Conservation (phyloP, 2,329 filamentous ascomycete species). For the Trichoderma gracile region DNA sequence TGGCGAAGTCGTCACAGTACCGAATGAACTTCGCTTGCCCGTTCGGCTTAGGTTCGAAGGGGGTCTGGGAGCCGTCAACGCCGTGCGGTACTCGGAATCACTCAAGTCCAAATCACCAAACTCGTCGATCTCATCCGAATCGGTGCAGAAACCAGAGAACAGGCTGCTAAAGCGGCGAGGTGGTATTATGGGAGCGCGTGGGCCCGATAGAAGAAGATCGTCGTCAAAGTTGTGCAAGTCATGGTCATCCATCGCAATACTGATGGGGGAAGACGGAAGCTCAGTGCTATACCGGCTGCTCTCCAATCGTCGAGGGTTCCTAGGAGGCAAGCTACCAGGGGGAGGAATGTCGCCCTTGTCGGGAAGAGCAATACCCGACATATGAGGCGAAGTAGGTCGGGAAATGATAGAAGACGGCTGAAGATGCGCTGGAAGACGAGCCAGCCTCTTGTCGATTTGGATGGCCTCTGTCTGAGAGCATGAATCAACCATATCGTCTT, state of each 20-base stretch:
- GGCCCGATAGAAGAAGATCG: slow-evolving; percentile 67
- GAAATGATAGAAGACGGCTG: slow-evolving; percentile 74
- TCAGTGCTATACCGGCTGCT: slow-evolving; percentile 50
- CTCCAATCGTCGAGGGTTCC: slow-evolving; percentile 60
- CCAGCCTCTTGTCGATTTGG: slow-evolving; percentile 73
- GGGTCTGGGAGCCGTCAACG: slow-evolving; percentile 63
- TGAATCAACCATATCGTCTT: slow-evolving; percentile 37
- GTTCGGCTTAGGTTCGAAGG: slow-evolving; percentile 42
- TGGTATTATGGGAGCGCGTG: slow-evolving; percentile 62
- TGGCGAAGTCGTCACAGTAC: slow-evolving; percentile 44
- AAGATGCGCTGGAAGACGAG: slow-evolving; percentile 73
- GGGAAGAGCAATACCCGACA: slow-evolving; percentile 33
- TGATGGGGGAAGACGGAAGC: slow-evolving; percentile 51
- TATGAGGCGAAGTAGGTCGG: slow-evolving; percentile 57
- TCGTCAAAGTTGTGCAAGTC: slow-evolving; percentile 67
- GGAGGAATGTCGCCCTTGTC: slow-evolving; percentile 53
- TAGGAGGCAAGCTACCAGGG: slow-evolving; percentile 56
- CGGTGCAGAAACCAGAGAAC: slow-evolving; percentile 80
- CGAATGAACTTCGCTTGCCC: slow-evolving; percentile 47
- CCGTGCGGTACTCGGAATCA: slow-evolving; percentile 68
- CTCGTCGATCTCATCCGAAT: slow-evolving; percentile 65
- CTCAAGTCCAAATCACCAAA: slow-evolving; percentile 62
- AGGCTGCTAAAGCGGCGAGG: slow-evolving; percentile 78
- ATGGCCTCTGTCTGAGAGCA: slow-evolving; percentile 87
- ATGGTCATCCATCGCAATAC: slow-evolving; percentile 42